Conservation (phyloP, 2,329 filamentous ascomycete genomes). For the Phaeosphaeriaceae sp. region DNA sequence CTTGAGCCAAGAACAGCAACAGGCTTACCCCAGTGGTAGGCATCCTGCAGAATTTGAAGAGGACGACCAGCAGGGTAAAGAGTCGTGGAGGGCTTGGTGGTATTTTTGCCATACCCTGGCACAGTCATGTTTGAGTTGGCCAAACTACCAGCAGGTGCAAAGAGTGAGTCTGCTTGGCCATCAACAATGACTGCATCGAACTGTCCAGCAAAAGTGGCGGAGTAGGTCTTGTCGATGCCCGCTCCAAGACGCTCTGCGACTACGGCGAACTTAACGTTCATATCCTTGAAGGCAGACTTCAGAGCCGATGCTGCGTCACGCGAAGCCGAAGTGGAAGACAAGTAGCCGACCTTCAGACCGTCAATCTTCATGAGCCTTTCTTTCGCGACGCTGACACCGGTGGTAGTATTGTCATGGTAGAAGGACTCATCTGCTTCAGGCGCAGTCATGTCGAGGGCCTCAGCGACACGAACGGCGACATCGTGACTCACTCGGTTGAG, state of each 20-base stretch:
- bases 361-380: slow-evolving; percentile 67
- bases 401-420: slow-evolving; percentile 75
- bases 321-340: slow-evolving; percentile 59
- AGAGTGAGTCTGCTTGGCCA: slow-evolving; percentile 65
- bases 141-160: slow-evolving; percentile 47
- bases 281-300: slow-evolving; percentile 56
- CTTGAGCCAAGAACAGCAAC: slow-evolving; percentile 65
- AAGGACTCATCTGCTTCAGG: slow-evolving; percentile 68
- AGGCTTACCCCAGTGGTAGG: slow-evolving; percentile 75
- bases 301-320: slow-evolving; percentile 60
- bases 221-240: slow-evolving; percentile 71
- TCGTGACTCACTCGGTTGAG: slow-evolving; percentile 75
- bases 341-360: slow-evolving; percentile 69
- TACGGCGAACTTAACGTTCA: slow-evolving; percentile 65
- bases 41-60: slow-evolving; percentile 68
- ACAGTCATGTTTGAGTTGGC: slow-evolving; percentile 35
- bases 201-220: slow-evolving; percentile 66
- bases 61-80: slow-evolving; percentile 72
- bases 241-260: slow-evolving; percentile 65
- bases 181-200: slow-evolving; percentile 72
- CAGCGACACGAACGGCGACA: slow-evolving; percentile 70
- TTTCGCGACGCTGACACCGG: slow-evolving; percentile 67
- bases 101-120: slow-evolving; percentile 29
- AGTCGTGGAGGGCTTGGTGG: slow-evolving; percentile 49
- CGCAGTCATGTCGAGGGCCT: slow-evolving; percentile 65